phyloP scores from a whole-genome alignment of 75 land plant genomes.

The Picea sitchensis region DNA sequence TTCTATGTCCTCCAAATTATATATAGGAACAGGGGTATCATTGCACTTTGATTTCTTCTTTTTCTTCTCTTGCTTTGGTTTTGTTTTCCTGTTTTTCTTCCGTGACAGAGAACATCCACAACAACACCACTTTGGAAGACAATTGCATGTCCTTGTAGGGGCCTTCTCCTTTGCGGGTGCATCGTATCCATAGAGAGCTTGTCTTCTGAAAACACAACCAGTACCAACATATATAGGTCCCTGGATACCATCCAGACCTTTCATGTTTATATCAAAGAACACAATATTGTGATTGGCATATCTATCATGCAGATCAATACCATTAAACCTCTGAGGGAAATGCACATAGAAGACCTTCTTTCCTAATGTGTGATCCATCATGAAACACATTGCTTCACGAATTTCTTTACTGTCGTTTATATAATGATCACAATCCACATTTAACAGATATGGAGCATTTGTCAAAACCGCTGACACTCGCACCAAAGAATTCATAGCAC shows the following conservation, averaged over 20 bases:
- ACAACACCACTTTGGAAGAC: conserved; percentile 55
- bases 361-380: conserved; percentile 86
- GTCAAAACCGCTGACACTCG: conserved; percentile 78
- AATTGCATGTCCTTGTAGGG: conserved; percentile 51
- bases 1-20: conserved; percentile 36
- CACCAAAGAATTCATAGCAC: too few relatives aligned
- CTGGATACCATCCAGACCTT: conserved; percentile 89
- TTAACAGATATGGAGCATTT: conserved; percentile 83
- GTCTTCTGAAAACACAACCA: conserved; percentile 86
- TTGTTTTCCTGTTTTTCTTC: conserved; percentile 51
- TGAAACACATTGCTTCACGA: conserved; percentile 87
- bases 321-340: conserved; percentile 90
- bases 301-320: conserved; percentile 74
- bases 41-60: conserved; percentile 14
- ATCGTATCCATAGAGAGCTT: conserved; percentile 76
- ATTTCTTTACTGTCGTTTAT: conserved; percentile 95
- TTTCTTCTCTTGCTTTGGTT: conserved; percentile 39
- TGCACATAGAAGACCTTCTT: conserved; percentile 82
- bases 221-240: conserved; percentile 93
- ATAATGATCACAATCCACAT: conserved; percentile 90
- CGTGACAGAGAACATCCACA: conserved; percentile 33
- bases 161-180: conserved; percentile 62
- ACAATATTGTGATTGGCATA: conserved; percentile 89
- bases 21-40: conserved; percentile 21
- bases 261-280: conserved; percentile 93